Evolutionary conservation across 164 flowering plant genomes (phyloP).

Genomic region (Dillenia turbinata): DNA sequence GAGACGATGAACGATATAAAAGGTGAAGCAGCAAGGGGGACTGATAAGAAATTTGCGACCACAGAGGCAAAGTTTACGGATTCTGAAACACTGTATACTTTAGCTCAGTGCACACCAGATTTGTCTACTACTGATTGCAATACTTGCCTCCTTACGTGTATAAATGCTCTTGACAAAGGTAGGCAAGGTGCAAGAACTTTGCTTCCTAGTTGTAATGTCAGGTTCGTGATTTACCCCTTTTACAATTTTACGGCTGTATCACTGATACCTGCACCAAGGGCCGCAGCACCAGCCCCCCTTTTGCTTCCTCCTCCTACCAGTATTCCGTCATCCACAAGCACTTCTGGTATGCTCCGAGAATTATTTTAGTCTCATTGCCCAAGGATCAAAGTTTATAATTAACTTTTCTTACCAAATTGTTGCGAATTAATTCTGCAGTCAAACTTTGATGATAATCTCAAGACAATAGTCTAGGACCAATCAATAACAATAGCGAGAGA

Average conservation of each 20-base stretch:
- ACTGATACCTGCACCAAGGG: too few relatives aligned
- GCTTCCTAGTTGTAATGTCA: constrained; percentile 3
- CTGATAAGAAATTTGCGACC: constrained; percentile 1
- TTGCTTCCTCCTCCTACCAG: too few relatives aligned
- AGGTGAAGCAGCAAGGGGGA: not conserved
- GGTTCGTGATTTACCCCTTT: constrained; percentile 10
- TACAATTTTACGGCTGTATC: not conserved
- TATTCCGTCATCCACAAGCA: too few relatives aligned
- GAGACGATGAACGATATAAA: not conserved
- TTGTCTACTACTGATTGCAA: constrained; percentile 5
- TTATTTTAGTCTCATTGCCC: too few relatives aligned
- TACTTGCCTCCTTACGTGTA: not conserved
- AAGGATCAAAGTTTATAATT: too few relatives aligned
- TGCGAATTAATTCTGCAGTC: too few relatives aligned
- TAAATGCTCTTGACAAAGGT: not conserved
- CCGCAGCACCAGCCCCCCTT: not conserved
- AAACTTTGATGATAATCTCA: too few relatives aligned
- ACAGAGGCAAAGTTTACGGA: not conserved
- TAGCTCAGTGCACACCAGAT: constrained; percentile 20
- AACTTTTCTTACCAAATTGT: too few relatives aligned
- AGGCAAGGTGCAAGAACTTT: constrained; percentile 5
- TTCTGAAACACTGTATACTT: constrained; percentile 5
- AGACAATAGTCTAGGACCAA: too few relatives aligned
- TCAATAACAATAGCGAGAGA: too few relatives aligned
- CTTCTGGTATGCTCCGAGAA: not conserved